Base-by-base conservation (phyloP, 305 asterid species). In the Vinca major region DNA sequence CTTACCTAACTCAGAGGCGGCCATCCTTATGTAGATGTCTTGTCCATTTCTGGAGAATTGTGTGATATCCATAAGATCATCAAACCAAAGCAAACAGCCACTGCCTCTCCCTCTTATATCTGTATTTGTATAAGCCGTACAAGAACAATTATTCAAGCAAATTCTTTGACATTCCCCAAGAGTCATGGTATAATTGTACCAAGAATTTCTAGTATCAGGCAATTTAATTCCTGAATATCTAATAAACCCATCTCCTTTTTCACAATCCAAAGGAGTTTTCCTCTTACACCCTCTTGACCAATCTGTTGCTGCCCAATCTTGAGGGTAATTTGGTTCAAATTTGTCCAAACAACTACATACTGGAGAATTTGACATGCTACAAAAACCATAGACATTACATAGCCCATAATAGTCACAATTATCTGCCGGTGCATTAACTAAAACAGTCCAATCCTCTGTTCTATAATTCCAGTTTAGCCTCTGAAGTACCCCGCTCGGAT, bases 301-400 rank as follows among this genome's bases (percentile, higher is more conserved):
- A 33, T 72, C 73, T 5, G 68, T 12, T 41, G 43, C 63, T 5
- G n/a, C 41, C 80, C 80, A 77, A 19, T 77, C 62, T 13, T 4
- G 0, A 0, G 72, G 73, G 12, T 62, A 62, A 37, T 62, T 72
- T 1, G 77, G 80, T 7, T 41, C 65, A 77, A 72, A 77, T 58
- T 48, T 70, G 17, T 63, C 71, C 50, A 72, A 55, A 56, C 80
- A 77, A 53, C 50, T 66, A 52, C 86, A 82, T 0, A 74, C 65
- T 43, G 83, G 84, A 21, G 75, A 67, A 3, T 52, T 66, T 43
- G 68, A 63, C 6, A 67, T 73, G n/a, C 51, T 74, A 57, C 86
- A 82, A 20, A 71, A 71, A 8, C 82, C 78, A 72, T 79, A 63
- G 6, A 71, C 79, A 53, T 76, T 71, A 68, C 85, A 81, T 26